A percentile compares a stretch with the other conserved stretches of the same genome.
phyloP scores from a whole-genome alignment of 495 filamentous ascomycete genomes.

The Xylona heveae region DNA sequence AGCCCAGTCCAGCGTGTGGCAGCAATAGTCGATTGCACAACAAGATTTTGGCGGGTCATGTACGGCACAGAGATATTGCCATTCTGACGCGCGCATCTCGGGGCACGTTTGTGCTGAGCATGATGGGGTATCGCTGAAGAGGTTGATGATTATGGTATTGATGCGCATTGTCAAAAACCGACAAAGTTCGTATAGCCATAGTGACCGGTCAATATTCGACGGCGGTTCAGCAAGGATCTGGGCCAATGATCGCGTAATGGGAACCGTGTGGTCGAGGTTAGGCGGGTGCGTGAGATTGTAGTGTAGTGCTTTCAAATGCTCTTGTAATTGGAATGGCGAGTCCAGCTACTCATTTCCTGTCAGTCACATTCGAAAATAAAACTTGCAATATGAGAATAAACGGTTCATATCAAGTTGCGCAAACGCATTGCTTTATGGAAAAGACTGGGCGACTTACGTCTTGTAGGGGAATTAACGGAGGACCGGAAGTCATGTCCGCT shows the following conservation, averaged over 20 bases:
- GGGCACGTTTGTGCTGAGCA: constrained; percentile 77
- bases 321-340: constrained; percentile 93
- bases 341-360: constrained; percentile 36
- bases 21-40: constrained; percentile 97
- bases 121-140: constrained; percentile 73
- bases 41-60: constrained; percentile 88
- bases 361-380: too few species aligned
- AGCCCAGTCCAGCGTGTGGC: constrained; percentile 94
- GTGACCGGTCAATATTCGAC: constrained; percentile 51
- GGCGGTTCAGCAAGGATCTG: constrained; percentile 55
- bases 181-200: constrained; percentile 96
- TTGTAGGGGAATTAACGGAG: constrained; percentile 70
- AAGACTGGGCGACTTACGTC: constrained; percentile 23
- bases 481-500: constrained; percentile 76
- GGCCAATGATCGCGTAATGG: constrained; percentile 56
- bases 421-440: too few species aligned
- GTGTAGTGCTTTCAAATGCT: constrained; percentile 87
- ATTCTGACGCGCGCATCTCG: constrained; percentile 95
- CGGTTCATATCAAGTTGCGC: too few species aligned
- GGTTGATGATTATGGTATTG: constrained; percentile 75
- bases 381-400: too few species aligned
- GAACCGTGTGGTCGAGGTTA: constrained; percentile 26
- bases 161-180: constrained; percentile 85
- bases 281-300: constrained; percentile 49
- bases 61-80: constrained; percentile 97